A percentile compares a stretch with the other conserved stretches of the same genome.
These are phyloP conservation scores for Ophiocordyceps camponoti-saundersi DNA, from an alignment of 2,329 filamentous ascomycete genomes.

Conservation along the genomic window DNA sequence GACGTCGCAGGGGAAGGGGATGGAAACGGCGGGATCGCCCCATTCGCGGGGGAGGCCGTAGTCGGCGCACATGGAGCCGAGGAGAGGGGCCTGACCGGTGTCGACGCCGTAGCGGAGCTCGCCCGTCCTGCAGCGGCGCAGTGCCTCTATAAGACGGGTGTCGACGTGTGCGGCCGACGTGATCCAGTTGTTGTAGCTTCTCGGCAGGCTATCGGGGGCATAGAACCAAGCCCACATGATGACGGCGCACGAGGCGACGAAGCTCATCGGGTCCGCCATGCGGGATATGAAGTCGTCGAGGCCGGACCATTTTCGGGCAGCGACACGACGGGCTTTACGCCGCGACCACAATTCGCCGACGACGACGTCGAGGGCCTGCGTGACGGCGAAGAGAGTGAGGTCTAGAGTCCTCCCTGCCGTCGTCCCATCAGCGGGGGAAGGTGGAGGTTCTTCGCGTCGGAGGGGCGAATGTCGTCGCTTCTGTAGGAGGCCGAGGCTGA, in stretches of 20 bases:
- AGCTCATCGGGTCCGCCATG: constrained; percentile 48
- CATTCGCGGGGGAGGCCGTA: constrained; percentile 50
- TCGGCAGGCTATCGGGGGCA: constrained; percentile 49
- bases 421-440: constrained; percentile 4
- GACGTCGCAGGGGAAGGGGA: constrained; percentile 67
- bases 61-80: constrained; percentile 57
- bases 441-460: too few relatives aligned
- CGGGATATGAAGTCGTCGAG: constrained; percentile 13
- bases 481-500: constrained; percentile 39
- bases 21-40: constrained; percentile 52
- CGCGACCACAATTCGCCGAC: constrained; percentile 48
- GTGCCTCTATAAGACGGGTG: constrained; percentile 52
- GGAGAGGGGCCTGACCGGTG: constrained; percentile 49
- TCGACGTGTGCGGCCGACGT: constrained; percentile 61
- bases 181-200: constrained; percentile 69
- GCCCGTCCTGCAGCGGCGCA: constrained; percentile 47
- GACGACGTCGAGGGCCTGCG: constrained; percentile 55
- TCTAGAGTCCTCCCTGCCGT: constrained; percentile 61
- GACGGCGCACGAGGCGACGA: constrained; percentile 52
- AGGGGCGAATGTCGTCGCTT: constrained; percentile 14
- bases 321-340: constrained; percentile 17
- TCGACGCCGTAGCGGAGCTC: constrained; percentile 57
- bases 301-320: neutral
- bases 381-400: constrained; percentile 61
- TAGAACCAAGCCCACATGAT: constrained; percentile 92